Conservation (phyloP, 1,139 yeast species). For the Diutina sp. region DNA sequence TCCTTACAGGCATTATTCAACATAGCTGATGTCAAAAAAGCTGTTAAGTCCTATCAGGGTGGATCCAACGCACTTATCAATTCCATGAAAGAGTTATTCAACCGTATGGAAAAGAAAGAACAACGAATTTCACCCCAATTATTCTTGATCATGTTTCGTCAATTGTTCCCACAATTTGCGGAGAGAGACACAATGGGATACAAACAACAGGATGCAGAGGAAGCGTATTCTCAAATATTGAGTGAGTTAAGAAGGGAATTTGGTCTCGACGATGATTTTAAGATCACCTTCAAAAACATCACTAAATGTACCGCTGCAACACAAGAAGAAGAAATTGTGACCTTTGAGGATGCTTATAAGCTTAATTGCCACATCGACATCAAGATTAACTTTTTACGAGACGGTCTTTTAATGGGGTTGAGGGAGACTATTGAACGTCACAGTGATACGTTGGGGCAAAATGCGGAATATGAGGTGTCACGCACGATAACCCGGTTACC, state of each 20-base stretch:
- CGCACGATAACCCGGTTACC: conserved; percentile 75
- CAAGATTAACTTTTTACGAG: conserved; percentile 77
- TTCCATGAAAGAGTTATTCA: conserved; percentile 30
- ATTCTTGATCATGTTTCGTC: conserved; percentile 51
- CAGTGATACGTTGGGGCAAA: conserved; percentile 54
- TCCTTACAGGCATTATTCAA: conserved; percentile 70
- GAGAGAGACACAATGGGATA: conserved; percentile 63
- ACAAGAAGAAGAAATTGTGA: conserved; percentile 37
- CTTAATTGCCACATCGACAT: conserved; percentile 82
- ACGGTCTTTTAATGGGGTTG: conserved; percentile 68
- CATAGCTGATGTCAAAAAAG: conserved; percentile 42
- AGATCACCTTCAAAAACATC: conserved; percentile 48
- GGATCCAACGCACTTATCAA: conserved; percentile 6
- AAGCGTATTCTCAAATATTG: conserved; percentile 75
- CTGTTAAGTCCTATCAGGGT: conserved; percentile 10
- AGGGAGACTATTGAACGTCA: conserved; percentile 68
- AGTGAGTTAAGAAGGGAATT: conserved; percentile 37
- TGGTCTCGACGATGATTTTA: conserved; percentile 45
- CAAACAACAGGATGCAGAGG: conserved; percentile 98
- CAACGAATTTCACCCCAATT: conserved; percentile 44
- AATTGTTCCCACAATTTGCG: conserved; percentile 76
- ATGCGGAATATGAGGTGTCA: conserved; percentile 57
- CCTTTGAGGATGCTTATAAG: conserved; percentile 48
- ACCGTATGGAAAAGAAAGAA: conserved; percentile 32
- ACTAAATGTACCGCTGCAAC: conserved; percentile 48